Percentiles rank a stretch among this genome's conserved stretches.
phyloP scores from a whole-genome alignment of 2,329 filamentous ascomycete species.

The Xylaria sp. region DNA sequence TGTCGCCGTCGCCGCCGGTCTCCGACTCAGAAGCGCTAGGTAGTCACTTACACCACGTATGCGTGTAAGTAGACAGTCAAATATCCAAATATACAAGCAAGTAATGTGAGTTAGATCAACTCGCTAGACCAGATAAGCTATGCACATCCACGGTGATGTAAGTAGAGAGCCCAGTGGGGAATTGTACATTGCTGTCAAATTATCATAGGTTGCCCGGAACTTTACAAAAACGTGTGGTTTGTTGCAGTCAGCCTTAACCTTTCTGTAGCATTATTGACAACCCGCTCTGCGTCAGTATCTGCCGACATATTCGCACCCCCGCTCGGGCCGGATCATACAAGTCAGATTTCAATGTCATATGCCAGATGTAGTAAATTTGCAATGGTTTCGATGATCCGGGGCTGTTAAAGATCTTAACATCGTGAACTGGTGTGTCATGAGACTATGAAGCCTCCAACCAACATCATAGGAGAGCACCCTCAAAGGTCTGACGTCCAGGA shows the following conservation, averaged over 20 bases:
- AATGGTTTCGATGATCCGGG: neutral
- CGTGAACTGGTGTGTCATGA: neutral
- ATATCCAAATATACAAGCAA: conserved; percentile 11
- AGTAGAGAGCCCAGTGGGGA: neutral
- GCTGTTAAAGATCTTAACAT: neutral
- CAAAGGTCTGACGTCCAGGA: neutral
- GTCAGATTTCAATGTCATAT: conserved; percentile 19
- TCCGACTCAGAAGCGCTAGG: conserved; percentile 19
- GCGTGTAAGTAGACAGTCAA: neutral
- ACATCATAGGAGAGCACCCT: neutral
- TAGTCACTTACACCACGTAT: neutral
- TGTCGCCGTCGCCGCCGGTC: conserved; percentile 25
- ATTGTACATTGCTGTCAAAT: neutral
- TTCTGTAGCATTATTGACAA: neutral
- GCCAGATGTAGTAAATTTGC: conserved; percentile 15
- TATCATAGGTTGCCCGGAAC: neutral
- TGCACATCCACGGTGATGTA: neutral
- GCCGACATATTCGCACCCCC: conserved; percentile 15
- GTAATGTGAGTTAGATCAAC: neutral
- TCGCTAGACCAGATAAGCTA: neutral
- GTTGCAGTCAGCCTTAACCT: neutral
- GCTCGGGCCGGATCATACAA: conserved; percentile 13
- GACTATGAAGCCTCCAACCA: neutral
- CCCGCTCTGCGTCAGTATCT: conserved; percentile 18
- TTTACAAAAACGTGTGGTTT: neutral